These are phyloP conservation scores for Diutina scorzettiae DNA, from an alignment of 1,139 yeast genomes.

Conservation along the genomic window DNA sequence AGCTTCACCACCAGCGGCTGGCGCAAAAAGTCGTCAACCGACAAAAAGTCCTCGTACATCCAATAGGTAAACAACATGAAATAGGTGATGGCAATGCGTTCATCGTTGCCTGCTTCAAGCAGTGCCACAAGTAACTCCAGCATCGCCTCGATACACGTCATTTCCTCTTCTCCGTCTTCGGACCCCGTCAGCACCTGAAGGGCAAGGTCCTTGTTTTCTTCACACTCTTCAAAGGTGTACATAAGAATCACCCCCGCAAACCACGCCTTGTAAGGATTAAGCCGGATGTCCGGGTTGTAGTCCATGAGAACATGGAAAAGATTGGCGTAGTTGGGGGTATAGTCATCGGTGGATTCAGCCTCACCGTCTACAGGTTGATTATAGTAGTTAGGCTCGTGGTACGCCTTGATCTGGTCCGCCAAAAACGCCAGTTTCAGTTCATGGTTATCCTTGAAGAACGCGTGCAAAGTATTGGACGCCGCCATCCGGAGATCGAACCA, in stretches of 20 bases:
- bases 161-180: slow-evolving; percentile 39
- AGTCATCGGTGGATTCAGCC: background rate
- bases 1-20: slow-evolving; percentile 60
- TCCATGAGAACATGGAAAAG: slow-evolving; percentile 61
- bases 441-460: slow-evolving; percentile 55
- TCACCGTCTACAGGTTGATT: slow-evolving; percentile 7
- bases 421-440: slow-evolving; percentile 55
- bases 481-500: slow-evolving; percentile 71
- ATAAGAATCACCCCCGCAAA: slow-evolving; percentile 64
- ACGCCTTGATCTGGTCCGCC: slow-evolving; percentile 47
- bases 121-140: slow-evolving; percentile 65
- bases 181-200: slow-evolving; percentile 55
- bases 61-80: slow-evolving; percentile 64
- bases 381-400: slow-evolving; percentile 18
- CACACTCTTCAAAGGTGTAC: slow-evolving; percentile 47
- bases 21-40: slow-evolving; percentile 65
- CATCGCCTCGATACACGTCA: slow-evolving; percentile 67
- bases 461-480: slow-evolving; percentile 51
- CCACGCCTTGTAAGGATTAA: slow-evolving; percentile 85
- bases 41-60: slow-evolving; percentile 67
- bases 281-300: slow-evolving; percentile 60
- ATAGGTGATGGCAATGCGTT: slow-evolving; percentile 70
- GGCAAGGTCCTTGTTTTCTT: slow-evolving; percentile 39
- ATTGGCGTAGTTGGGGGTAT: slow-evolving; percentile 22
- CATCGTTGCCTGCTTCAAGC: slow-evolving; percentile 45